Evolutionary conservation across 148 eudicot species (phyloP), one percentile per base, ranked within the genome.

Genomic region (Hydrangea macrophylla): DNA sequence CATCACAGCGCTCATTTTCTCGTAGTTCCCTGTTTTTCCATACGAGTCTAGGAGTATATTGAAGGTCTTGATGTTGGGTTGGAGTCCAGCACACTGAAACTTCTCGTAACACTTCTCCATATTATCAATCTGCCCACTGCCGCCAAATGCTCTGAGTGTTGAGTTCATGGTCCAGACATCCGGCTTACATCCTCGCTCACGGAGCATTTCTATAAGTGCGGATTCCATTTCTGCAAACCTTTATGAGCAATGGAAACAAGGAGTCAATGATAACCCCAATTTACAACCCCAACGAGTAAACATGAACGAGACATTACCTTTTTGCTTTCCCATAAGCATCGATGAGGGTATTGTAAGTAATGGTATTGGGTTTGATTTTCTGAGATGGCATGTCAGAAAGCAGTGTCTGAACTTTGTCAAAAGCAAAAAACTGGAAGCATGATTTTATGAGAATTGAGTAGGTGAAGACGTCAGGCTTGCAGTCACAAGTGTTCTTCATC

Each of bases 141-240:
- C 75, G 15, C 98, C 98, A 73, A 90, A 93, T 9, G 96, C 95
- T 80, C 98, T 71, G 6, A 93, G 74, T 13, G 96, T 86, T 59
- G 96, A 84, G 70, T 93, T 93, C 98, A 93, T 83, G 72, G 98
- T 93, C 98, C 98, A 93, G 32, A 82, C 90, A 58, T 93, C 98
- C 7, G 94, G 95, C 71, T 86, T 59, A 50, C 96, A 88, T 33
- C 85, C 72, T 37, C 64, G 64, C 60, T 80, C 82, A 15, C 72
- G 64, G 11, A 93, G 92, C 98, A 93, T 90, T 72, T 88, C 88
- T 20, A 85, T 83, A n/a, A 93, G 84, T 20, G 72, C 70, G 55
- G 92, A 73, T 74, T 93, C 98, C 96, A 93, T 93, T 70, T 93
- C 88, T 55, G 76, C 74, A 79, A 86, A 93, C 83, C 98, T 93